Evolutionary conservation across 2,329 filamentous ascomycete genomes (phyloP).

Genomic region (Fusarium tjaetaba): DNA sequence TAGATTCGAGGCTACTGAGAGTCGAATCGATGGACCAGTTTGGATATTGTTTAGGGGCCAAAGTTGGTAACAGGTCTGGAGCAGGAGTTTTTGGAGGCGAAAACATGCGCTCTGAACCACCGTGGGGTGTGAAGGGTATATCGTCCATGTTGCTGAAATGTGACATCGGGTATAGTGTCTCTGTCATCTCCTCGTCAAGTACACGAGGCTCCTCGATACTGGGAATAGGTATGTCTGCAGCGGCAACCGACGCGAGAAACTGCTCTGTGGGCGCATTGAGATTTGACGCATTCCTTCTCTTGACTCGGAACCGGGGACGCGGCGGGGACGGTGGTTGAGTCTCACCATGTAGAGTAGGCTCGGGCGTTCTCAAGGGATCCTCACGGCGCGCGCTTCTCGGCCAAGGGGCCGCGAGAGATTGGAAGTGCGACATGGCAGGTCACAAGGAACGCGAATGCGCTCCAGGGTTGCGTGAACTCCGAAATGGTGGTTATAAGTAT

Average conservation of each 20-base stretch:
- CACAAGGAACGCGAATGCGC: slow-evolving; percentile 37
- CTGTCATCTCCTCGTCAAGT: slow-evolving; percentile 57
- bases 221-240: slow-evolving; percentile 71
- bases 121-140: slow-evolving; percentile 43
- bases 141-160: slow-evolving; percentile 49
- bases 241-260: slow-evolving; percentile 73
- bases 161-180: slow-evolving; percentile 49
- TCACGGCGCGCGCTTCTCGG: slow-evolving; percentile 55
- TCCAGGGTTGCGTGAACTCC: slow-evolving; percentile 17
- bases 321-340: slow-evolving; percentile 59
- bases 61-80: slow-evolving; percentile 55
- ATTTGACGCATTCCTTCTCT: slow-evolving; percentile 63
- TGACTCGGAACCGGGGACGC: slow-evolving; percentile 64
- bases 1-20: slow-evolving; percentile 67
- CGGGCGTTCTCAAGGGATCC: slow-evolving; percentile 61
- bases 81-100: slow-evolving; percentile 70
- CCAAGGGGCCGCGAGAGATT: slow-evolving; percentile 56
- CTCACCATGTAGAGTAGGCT: slow-evolving; percentile 54
- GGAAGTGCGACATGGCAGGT: slow-evolving; percentile 57
- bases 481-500: slow-evolving; percentile 23
- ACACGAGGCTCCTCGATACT: slow-evolving; percentile 69
- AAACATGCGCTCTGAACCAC: slow-evolving; percentile 54
- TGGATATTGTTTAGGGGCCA: slow-evolving; percentile 61
- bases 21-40: slow-evolving; percentile 68
- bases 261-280: slow-evolving; percentile 69